phyloP scores from a whole-genome alignment of 768 basidiomycete genomes.

The Tephrocybe rancida region DNA sequence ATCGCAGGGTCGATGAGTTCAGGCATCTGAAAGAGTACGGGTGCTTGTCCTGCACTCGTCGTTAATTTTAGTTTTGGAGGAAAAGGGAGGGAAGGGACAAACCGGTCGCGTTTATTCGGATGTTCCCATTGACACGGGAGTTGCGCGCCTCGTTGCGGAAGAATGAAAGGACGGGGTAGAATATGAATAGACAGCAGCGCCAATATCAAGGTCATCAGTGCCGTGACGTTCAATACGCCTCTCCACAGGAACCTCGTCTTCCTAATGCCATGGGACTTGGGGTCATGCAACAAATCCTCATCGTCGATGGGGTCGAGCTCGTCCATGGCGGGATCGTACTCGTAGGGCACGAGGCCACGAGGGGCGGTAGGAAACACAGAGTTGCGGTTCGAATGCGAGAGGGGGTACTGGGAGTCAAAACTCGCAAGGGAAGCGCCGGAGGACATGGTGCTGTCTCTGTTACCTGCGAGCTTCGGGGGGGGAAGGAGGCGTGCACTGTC shows the following conservation, averaged over 20 bases:
- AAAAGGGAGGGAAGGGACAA: neutral
- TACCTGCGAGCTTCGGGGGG: constrained; percentile 12
- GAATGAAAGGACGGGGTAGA: constrained; percentile 72
- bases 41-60: constrained; percentile 56
- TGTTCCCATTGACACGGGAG: constrained; percentile 59
- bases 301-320: constrained; percentile 60
- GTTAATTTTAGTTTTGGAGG: neutral
- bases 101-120: constrained; percentile 61
- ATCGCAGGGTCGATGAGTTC: constrained; percentile 73
- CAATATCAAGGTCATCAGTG: constrained; percentile 62
- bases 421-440: constrained; percentile 17
- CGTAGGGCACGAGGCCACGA: constrained; percentile 63
- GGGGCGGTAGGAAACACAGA: constrained; percentile 22
- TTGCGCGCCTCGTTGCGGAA: constrained; percentile 40
- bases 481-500: constrained; percentile 1
- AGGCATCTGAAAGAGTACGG: constrained; percentile 58
- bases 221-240: constrained; percentile 64
- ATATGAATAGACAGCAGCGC: constrained; percentile 78
- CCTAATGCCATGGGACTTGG: constrained; percentile 33
- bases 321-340: constrained; percentile 67
- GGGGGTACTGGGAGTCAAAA: constrained; percentile 20
- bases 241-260: constrained; percentile 43
- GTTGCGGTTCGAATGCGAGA: constrained; percentile 7
- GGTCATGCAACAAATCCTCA: constrained; percentile 78
- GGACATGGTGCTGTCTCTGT: constrained; percentile 17